These are phyloP conservation scores for Artemisia tridentata DNA, from an alignment of 129 eudicot genomes.

Conservation along the genomic window DNA sequence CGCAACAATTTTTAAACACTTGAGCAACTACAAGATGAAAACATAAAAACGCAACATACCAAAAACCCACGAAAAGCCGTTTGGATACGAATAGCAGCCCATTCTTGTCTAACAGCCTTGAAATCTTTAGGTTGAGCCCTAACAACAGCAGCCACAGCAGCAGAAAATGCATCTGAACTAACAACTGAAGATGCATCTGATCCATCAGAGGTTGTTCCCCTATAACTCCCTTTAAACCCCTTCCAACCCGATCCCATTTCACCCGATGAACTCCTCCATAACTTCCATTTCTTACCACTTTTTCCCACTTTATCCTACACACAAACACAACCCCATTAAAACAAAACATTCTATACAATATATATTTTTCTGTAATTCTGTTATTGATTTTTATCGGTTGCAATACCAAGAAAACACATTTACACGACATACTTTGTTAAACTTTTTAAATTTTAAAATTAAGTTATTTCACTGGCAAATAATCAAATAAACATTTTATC, in stretches of 20 bases:
- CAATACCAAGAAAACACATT: too few species aligned
- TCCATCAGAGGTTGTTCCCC: slow-evolving; percentile 55
- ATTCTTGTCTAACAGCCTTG: slow-evolving; percentile 77
- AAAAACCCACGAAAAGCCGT: slow-evolving; percentile 91
- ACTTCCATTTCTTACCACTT: slow-evolving; percentile 77
- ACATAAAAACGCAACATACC: slow-evolving; percentile 39
- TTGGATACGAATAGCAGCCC: slow-evolving; percentile 99
- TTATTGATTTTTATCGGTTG: too few species aligned
- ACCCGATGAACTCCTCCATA: slow-evolving; percentile 87
- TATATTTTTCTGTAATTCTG: background rate
- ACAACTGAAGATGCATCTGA: slow-evolving; percentile 64
- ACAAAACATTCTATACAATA: background rate
- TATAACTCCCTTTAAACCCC: slow-evolving; percentile 55
- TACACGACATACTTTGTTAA: too few species aligned
- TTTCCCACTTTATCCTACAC: slow-evolving; percentile 58
- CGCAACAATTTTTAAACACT: too few species aligned
- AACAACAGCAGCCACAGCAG: slow-evolving; percentile 90
- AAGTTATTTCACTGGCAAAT: too few species aligned
- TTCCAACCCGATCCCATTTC: slow-evolving; percentile 68
- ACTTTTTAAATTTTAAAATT: too few species aligned
- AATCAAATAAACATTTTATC: too few species aligned
- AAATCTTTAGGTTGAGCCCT: slow-evolving; percentile 91
- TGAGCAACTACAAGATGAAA: background rate
- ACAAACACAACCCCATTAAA: background rate
- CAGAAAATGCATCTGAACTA: slow-evolving; percentile 56